Evolutionary conservation across 2,329 filamentous ascomycete species (phyloP).

Genomic region (Aspergillus pseudotamarii): DNA sequence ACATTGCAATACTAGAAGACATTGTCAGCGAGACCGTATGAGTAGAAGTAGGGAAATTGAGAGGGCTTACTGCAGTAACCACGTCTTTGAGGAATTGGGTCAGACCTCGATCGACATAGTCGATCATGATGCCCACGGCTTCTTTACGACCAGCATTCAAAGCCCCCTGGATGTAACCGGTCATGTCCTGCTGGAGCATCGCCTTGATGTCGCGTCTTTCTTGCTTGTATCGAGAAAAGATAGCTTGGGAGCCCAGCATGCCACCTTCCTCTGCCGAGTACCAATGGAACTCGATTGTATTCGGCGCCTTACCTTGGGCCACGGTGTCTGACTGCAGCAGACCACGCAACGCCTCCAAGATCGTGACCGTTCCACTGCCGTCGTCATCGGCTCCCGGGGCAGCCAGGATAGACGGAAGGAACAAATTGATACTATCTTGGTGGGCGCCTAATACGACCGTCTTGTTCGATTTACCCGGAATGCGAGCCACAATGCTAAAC

Average conservation of each 20-base stretch:
- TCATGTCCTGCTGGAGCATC: conserved; percentile 99
- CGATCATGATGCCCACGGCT: conserved; percentile 88
- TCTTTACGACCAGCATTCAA: conserved; percentile 80
- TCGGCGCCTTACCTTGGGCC: conserved; percentile 69
- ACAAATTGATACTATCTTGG: conserved; percentile 94
- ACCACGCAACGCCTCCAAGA: conserved; percentile 84
- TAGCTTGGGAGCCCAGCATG: conserved; percentile 82
- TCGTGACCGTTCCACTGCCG: conserved; percentile 89
- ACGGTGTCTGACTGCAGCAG: conserved; percentile 74
- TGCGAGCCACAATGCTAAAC: conserved; percentile 85
- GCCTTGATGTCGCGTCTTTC: conserved; percentile 77
- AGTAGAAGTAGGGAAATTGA: background rate
- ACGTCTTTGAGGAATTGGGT: conserved; percentile 90
- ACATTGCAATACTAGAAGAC: conserved; percentile 75
- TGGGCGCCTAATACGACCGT: conserved; percentile 90
- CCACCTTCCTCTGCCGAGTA: conserved; percentile 90
- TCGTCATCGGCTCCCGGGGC: conserved; percentile 96
- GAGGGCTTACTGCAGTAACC: conserved; percentile 63
- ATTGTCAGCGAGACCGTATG: background rate
- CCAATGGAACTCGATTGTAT: conserved; percentile 97
- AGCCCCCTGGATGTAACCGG: conserved; percentile 81
- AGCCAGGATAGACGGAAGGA: conserved; percentile 77
- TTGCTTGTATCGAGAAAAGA: conserved; percentile 81
- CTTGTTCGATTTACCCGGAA: conserved; percentile 81
- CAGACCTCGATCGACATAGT: conserved; percentile 80